Evolutionary conservation across 164 flowering plant species (phyloP).

Genomic region (Liriodendron chinense): DNA sequence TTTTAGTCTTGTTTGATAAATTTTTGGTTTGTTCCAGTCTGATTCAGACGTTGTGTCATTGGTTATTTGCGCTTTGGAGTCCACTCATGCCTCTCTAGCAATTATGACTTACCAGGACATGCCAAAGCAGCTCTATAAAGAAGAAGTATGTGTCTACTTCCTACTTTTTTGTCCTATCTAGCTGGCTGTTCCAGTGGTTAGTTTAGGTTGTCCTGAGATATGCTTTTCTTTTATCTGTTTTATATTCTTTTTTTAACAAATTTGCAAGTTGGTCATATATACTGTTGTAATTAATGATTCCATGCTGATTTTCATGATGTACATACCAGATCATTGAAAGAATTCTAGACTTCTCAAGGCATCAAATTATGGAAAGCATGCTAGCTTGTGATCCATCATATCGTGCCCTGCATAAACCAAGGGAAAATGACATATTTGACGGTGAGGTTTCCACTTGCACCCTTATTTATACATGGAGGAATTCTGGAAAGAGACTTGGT

Average conservation of each 20-base stretch:
- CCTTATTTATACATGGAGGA: not conserved
- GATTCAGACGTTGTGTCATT: slow-evolving; percentile 64
- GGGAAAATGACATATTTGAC: slow-evolving; percentile 50
- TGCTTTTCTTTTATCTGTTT: not conserved
- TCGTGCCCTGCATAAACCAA: slow-evolving; percentile 81
- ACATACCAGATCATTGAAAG: slow-evolving; percentile 77
- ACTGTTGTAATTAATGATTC: not conserved
- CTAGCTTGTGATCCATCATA: slow-evolving; percentile 82
- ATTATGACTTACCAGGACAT: slow-evolving; percentile 70
- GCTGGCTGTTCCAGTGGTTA: not conserved
- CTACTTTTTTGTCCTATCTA: not conserved
- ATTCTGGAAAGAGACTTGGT: not conserved
- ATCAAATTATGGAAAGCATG: slow-evolving; percentile 82
- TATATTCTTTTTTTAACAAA: not conserved
- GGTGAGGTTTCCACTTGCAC: slow-evolving; percentile 39
- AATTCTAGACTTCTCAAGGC: slow-evolving; percentile 88
- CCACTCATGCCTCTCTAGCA: slow-evolving; percentile 83
- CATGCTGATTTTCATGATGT: not conserved
- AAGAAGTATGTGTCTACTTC: slow-evolving; percentile 57
- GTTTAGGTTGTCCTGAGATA: not conserved
- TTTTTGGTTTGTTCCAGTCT: slow-evolving; percentile 41
- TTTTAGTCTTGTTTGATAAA: not conserved
- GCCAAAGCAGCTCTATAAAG: slow-evolving; percentile 94
- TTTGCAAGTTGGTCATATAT: not conserved
- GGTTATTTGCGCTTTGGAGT: slow-evolving; percentile 72